phyloP scores from a whole-genome alignment of 805 yeast genomes.

The Kregervanrija fluxuum region DNA sequence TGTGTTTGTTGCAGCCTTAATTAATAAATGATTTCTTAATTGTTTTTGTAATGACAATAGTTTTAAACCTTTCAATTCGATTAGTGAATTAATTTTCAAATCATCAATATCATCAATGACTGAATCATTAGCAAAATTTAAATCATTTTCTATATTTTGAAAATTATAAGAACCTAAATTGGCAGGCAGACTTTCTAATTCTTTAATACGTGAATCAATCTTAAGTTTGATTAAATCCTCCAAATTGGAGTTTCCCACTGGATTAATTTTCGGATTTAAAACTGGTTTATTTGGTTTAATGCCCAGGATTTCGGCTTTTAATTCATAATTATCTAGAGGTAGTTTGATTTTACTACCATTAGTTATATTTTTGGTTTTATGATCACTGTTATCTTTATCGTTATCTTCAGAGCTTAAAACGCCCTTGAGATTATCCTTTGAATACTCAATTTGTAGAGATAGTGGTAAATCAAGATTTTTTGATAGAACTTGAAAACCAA shows the following conservation, averaged over 20 bases:
- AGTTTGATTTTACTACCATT: constrained; percentile 6
- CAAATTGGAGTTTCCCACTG: constrained; percentile 42
- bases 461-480: constrained; percentile 61
- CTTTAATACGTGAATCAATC: constrained; percentile 49
- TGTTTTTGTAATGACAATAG: constrained; percentile 64
- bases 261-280: constrained; percentile 29
- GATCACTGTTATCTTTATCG: constrained; percentile 1
- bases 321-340: constrained; percentile 25
- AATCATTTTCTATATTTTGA: constrained; percentile 22
- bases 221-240: constrained; percentile 50
- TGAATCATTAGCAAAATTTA: constrained; percentile 35
- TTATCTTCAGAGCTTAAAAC: constrained; percentile 1
- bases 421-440: constrained; percentile 15
- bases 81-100: constrained; percentile 55
- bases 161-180: constrained; percentile 57
- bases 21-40: constrained; percentile 53
- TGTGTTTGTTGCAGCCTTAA: constrained; percentile 28
- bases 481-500: constrained; percentile 57
- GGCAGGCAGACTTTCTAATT: constrained; percentile 61
- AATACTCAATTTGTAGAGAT: constrained; percentile 34
- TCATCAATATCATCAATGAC: constrained; percentile 42
- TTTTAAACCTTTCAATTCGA: constrained; percentile 64
- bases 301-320: constrained; percentile 36
- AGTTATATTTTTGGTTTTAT: neutral
- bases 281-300: constrained; percentile 23